Conservation (phyloP, 2,329 filamentous ascomycete species). For the Pyricularia grisea region DNA sequence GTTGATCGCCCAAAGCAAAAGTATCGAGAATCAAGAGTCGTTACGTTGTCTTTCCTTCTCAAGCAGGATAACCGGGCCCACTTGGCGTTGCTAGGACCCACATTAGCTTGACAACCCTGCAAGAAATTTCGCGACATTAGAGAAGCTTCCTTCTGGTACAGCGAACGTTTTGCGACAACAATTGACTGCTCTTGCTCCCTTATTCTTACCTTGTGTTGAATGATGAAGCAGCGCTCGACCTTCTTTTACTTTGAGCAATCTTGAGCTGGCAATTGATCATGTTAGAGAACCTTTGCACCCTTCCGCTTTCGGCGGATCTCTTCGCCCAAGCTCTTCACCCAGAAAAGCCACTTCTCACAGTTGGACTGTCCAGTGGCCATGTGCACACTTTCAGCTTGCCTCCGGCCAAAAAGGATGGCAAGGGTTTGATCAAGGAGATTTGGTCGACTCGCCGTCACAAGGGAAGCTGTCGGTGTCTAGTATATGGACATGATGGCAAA, state of each 20-base stretch:
- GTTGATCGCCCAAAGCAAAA: neutral
- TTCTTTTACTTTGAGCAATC: no score
- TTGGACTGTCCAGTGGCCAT: slow-evolving; percentile 77
- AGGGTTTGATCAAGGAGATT: slow-evolving; percentile 66
- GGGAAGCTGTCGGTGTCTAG: slow-evolving; percentile 78
- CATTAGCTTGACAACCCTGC: neutral
- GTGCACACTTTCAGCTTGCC: slow-evolving; percentile 76
- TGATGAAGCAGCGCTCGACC: neutral
- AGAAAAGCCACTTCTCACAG: slow-evolving; percentile 70
- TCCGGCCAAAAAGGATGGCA: slow-evolving; percentile 50
- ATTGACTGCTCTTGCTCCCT: neutral
- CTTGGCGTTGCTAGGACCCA: neutral
- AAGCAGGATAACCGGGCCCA: neutral
- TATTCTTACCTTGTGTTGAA: neutral
- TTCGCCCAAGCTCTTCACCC: slow-evolving; percentile 87
- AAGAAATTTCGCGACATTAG: neutral
- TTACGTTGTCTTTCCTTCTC: neutral
- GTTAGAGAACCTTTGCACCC: slow-evolving; percentile 87
- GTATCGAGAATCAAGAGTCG: neutral
- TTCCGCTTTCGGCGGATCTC: slow-evolving; percentile 77
- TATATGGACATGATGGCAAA: slow-evolving; percentile 69
- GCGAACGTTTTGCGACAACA: neutral
- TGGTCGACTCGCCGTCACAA: slow-evolving; percentile 90
- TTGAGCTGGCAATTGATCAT: slow-evolving; percentile 36
- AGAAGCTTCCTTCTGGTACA: neutral